Conservation (phyloP, 805 yeast species). For the Isabelozyma rhagii region DNA sequence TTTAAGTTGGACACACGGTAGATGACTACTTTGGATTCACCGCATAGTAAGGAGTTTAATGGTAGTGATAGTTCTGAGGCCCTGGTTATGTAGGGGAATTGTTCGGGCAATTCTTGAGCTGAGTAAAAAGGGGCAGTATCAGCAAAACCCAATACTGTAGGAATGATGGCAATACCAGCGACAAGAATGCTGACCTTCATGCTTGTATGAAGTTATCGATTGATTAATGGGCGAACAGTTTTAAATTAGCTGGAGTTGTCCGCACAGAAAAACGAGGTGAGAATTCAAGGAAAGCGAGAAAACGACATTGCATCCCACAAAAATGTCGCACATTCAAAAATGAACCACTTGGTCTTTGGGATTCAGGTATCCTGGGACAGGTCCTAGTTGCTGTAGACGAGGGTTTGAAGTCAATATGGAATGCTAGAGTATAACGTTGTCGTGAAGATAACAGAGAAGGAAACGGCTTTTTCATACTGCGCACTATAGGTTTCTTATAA, state of each 20-base stretch:
- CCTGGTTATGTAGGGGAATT: slow-evolving; percentile 20
- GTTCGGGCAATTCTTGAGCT: slow-evolving; percentile 6
- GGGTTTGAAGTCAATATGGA: too few relatives aligned
- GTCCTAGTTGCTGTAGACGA: too few relatives aligned
- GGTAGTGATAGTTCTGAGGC: slow-evolving; percentile 13
- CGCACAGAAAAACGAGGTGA: background rate
- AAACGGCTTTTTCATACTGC: too few relatives aligned
- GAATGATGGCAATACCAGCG: slow-evolving; percentile 6
- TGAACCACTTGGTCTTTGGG: too few relatives aligned
- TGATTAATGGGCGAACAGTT: background rate
- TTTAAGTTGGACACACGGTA: slow-evolving; percentile 23
- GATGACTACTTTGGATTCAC: slow-evolving; percentile 14
- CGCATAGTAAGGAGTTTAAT: slow-evolving; percentile 17
- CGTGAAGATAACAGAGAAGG: too few relatives aligned
- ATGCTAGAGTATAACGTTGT: too few relatives aligned
- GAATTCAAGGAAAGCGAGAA: too few relatives aligned
- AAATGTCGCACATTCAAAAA: too few relatives aligned
- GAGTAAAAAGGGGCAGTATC: slow-evolving; percentile 23
- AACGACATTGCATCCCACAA: too few relatives aligned
- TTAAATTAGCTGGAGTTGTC: background rate
- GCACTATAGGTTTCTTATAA: too few relatives aligned
- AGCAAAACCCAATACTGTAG: slow-evolving; percentile 16
- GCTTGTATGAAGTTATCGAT: background rate
- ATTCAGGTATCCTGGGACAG: too few relatives aligned
- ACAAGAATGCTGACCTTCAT: background rate